Evolutionary conservation across 352 stramenopile species (phyloP).

Genomic region (Phytophthora colocasiae): DNA sequence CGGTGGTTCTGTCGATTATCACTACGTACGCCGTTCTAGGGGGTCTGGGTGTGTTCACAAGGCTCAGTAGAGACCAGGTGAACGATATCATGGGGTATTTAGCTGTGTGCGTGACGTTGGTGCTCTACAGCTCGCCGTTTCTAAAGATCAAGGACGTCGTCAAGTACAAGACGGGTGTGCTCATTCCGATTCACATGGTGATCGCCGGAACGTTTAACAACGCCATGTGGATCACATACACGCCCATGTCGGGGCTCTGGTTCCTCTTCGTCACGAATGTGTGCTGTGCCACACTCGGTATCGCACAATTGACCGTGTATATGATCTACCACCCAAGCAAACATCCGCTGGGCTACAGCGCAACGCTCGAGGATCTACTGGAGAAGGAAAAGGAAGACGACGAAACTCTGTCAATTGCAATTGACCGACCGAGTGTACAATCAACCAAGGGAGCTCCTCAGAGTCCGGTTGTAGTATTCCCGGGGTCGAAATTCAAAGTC

Average conservation of each 20-base stretch:
- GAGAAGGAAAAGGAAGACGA: slow-evolving; percentile 36
- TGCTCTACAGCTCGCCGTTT: slow-evolving; percentile 70
- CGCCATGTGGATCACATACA: slow-evolving; percentile 62
- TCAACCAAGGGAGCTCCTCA: slow-evolving; percentile 23
- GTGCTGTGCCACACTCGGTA: slow-evolving; percentile 42
- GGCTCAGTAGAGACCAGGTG: slow-evolving; percentile 36
- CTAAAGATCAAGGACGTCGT: slow-evolving; percentile 57
- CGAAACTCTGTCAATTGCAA: slow-evolving; percentile 19
- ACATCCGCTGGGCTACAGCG: slow-evolving; percentile 35
- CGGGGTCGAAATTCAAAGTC: too few relatives aligned
- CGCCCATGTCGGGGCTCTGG: slow-evolving; percentile 43
- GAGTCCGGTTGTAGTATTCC: too few relatives aligned
- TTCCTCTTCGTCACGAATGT: slow-evolving; percentile 69
- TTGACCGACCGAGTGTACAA: slow-evolving; percentile 27
- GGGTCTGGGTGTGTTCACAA: slow-evolving; percentile 30
- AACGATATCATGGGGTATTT: slow-evolving; percentile 47
- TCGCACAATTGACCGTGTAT: slow-evolving; percentile 51
- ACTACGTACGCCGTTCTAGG: slow-evolving; percentile 51
- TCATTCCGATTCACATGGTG: slow-evolving; percentile 67
- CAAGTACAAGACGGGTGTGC: slow-evolving; percentile 53
- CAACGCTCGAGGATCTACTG: slow-evolving; percentile 26
- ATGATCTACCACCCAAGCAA: slow-evolving; percentile 60
- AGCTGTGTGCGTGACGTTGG: slow-evolving; percentile 44
- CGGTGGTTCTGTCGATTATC: slow-evolving; percentile 35
- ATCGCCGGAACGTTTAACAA: slow-evolving; percentile 62